Percentiles rank a stretch among this genome's conserved stretches.
These are phyloP conservation scores for Capsicum pubescens DNA, from an alignment of 257 asterid genomes.

Conservation along the genomic window DNA sequence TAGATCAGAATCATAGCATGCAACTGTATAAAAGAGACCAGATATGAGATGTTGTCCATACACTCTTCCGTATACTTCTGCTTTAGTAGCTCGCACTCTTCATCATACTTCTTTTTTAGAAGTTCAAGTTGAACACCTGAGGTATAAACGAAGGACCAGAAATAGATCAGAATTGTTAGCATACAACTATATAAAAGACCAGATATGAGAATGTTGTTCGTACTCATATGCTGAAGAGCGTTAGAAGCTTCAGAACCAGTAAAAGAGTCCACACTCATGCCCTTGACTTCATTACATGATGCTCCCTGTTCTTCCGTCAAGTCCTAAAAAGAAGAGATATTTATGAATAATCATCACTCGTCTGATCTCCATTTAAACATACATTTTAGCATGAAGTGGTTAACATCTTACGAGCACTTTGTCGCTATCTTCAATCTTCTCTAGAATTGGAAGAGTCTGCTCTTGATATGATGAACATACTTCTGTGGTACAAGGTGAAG, in stretches of 20 bases:
- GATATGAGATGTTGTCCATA: conserved; percentile 32
- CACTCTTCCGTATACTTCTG: conserved; percentile 76
- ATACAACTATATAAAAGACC: conserved; percentile 8
- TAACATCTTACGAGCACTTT: conserved; percentile 61
- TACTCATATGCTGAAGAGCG: conserved; percentile 72
- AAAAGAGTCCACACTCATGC: conserved; percentile 57
- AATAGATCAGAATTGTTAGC: background rate
- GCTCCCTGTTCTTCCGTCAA: conserved; percentile 55
- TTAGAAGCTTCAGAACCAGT: conserved; percentile 57
- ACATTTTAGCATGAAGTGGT: conserved; percentile 2
- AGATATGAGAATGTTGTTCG: conserved; percentile 34
- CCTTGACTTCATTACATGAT: conserved; percentile 66
- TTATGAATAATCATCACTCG: background rate
- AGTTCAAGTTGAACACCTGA: conserved; percentile 67
- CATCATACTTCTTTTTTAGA: conserved; percentile 59
- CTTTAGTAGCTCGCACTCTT: conserved; percentile 62
- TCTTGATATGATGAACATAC: conserved; percentile 43
- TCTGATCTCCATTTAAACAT: background rate
- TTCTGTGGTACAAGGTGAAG: conserved; percentile 49
- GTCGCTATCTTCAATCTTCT: conserved; percentile 58
- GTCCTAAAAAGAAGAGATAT: conserved; percentile 27
- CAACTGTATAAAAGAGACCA: conserved; percentile 17
- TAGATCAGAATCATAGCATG: background rate
- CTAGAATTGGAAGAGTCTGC: conserved; percentile 58
- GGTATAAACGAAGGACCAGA: conserved; percentile 30